Evolutionary conservation across 352 stramenopile species (phyloP), one percentile per base, ranked within the genome.

Genomic region (Phytopythium aichiense): DNA sequence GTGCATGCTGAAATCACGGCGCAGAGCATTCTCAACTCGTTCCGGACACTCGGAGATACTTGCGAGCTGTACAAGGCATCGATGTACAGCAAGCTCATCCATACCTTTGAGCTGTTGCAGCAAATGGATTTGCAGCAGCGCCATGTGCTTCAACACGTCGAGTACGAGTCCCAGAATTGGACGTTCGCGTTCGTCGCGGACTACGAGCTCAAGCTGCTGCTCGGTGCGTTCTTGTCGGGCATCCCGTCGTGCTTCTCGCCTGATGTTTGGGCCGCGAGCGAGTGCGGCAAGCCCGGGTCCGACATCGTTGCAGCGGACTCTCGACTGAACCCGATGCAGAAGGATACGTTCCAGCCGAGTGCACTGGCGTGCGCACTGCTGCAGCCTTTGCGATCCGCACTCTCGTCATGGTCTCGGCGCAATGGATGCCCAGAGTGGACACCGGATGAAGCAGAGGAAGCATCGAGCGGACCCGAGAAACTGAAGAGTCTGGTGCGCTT

Each of bases 161-260:
- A 94, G 63, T 94, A 85, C 58, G 86, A 92, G 63, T 92, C 81
- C 15, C 74, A 91, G 61, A 89, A 88, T 61, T 94, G 86, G 86
- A 90, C 82, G 13, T 87, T 84, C 61, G 83, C 86, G 25, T 92
- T 94, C 46, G 82, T 94, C 8, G 78, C 88, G 42, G 83, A 91
- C 60, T 92, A 94, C 45, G 86, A 94, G 54, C 68, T 92, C 37
- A 91, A 91, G 56, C 58, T 92, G n/a, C 63, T 94, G 20, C 68
- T 92, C 11, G 76, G 73, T 38, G 77, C 83, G 22, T 90, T 92
- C 59, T 63, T 90, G 15, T 75, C 73, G 15, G 77, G 80, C 0
- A 70, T 92, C 9, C 77, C 79, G 37, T 70, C 74, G 20, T 89
- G 78, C 46, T 87, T 92, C 51, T 69, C 69, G 25, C 35, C 31